phyloP scores from a whole-genome alignment of 805 yeast genomes.

The Hemisphaericaspora nanyangensis region DNA sequence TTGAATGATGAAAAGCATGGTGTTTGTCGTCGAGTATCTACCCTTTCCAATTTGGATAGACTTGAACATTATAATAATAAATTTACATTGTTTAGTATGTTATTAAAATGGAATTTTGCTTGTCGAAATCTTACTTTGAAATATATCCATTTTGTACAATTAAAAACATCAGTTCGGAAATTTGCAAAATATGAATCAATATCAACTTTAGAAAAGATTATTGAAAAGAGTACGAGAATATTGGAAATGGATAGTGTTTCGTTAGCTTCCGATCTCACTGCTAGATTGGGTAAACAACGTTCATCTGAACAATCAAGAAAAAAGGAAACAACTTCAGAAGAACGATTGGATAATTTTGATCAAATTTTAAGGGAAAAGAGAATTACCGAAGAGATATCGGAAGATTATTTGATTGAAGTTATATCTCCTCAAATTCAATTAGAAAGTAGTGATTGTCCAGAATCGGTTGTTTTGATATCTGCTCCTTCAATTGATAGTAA shows the following conservation, averaged over 20 bases:
- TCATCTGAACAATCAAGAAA: neutral
- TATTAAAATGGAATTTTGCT: conserved; percentile 38
- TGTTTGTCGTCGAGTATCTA: neutral
- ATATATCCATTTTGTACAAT: conserved; percentile 35
- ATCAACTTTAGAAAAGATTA: conserved; percentile 28
- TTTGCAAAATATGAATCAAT: conserved; percentile 35
- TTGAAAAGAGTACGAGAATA: conserved; percentile 14
- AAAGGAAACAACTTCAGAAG: conserved; percentile 5
- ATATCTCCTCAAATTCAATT: conserved; percentile 43
- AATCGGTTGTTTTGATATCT: conserved; percentile 63
- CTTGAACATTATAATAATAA: conserved; percentile 30
- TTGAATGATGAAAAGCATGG: conserved; percentile 2
- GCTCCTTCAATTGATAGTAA: conserved; percentile 70
- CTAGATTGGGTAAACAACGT: conserved; percentile 33
- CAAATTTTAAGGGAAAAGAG: conserved; percentile 21
- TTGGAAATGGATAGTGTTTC: conserved; percentile 10
- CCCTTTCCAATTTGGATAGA: conserved; percentile 2
- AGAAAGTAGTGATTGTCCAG: conserved; percentile 36
- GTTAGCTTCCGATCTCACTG: conserved; percentile 14
- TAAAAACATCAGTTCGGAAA: conserved; percentile 21
- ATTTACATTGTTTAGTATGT: conserved; percentile 35
- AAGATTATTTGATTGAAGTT: conserved; percentile 36
- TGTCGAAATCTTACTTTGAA: conserved; percentile 31
- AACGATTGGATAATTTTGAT: conserved; percentile 30
- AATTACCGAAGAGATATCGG: conserved; percentile 27